A percentile compares a stretch with the other conserved stretches of the same genome.
These are phyloP conservation scores for Orobanche coerulescens DNA, from an alignment of 257 asterid genomes.

Conservation along the genomic window DNA sequence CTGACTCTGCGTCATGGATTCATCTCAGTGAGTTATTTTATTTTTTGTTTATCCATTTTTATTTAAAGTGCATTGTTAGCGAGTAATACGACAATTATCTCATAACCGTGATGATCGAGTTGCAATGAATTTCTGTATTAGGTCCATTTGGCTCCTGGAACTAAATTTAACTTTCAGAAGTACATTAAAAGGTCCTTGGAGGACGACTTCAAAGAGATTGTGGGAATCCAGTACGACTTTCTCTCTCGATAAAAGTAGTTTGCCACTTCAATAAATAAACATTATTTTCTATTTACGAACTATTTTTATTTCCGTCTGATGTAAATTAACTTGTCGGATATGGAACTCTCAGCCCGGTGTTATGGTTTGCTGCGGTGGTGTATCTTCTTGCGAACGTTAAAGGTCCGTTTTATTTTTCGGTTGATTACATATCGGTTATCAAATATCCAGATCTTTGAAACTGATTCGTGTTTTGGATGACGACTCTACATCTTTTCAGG, in stretches of 20 bases:
- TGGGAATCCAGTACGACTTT: constrained; percentile 56
- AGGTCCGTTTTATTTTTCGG: constrained; percentile 13
- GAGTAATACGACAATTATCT: background rate
- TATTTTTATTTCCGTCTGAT: background rate
- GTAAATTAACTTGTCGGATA: background rate
- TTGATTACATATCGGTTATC: too few relatives aligned
- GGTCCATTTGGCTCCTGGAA: constrained; percentile 86
- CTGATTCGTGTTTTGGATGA: background rate
- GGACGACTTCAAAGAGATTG: constrained; percentile 76
- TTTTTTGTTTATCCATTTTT: background rate
- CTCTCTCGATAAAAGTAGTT: background rate
- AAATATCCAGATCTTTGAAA: background rate
- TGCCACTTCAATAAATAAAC: too few relatives aligned
- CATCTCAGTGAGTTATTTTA: constrained; percentile 44
- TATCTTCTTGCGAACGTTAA: constrained; percentile 29
- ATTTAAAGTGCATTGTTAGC: background rate
- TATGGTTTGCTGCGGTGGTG: constrained; percentile 23
- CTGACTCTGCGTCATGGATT: constrained; percentile 68
- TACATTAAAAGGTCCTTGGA: constrained; percentile 74
- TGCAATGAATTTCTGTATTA: constrained; percentile 7
- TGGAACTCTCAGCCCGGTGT: constrained; percentile 22
- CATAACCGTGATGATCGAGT: background rate
- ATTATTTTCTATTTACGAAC: too few relatives aligned
- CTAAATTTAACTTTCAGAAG: constrained; percentile 68
- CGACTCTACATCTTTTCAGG: constrained; percentile 13